Evolutionary conservation across 345 rosid species (phyloP).

Genomic region (Eucalyptus paniculata): DNA sequence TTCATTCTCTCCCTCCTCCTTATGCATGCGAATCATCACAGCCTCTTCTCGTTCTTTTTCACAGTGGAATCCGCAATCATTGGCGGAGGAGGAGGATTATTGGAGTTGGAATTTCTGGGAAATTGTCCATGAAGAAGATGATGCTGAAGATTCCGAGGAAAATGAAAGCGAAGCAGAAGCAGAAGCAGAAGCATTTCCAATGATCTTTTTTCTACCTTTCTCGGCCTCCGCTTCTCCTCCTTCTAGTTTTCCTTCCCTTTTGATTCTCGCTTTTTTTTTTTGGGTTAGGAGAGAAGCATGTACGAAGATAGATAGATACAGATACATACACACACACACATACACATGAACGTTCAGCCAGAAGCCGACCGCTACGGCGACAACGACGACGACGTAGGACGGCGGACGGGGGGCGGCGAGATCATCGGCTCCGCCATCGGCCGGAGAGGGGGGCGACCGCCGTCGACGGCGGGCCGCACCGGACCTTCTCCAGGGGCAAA

Average conservation of each 20-base stretch:
- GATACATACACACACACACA: neutral
- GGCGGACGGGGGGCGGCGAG: neutral
- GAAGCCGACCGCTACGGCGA: neutral
- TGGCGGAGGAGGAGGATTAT: neutral
- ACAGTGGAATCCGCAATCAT: neutral
- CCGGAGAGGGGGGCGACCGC: neutral
- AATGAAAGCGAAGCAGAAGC: neutral
- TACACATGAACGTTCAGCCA: neutral
- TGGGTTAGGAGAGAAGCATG: neutral
- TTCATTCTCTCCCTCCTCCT: neutral
- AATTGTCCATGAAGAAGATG: neutral
- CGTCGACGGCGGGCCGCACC: neutral
- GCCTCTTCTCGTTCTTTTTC: neutral
- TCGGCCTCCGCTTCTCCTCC: neutral
- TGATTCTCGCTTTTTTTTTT: neutral
- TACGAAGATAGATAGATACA: neutral
- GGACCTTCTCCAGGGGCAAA: neutral
- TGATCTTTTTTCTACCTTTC: neutral
- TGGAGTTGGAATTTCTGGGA: neutral
- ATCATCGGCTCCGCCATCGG: neutral
- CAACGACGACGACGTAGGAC: neutral
- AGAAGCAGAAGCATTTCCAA: neutral
- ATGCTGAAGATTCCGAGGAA: neutral
- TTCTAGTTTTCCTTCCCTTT: neutral
- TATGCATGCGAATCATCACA: neutral